phyloP scores from a whole-genome alignment of 164 flowering plant genomes.

The Annona cherimola region DNA sequence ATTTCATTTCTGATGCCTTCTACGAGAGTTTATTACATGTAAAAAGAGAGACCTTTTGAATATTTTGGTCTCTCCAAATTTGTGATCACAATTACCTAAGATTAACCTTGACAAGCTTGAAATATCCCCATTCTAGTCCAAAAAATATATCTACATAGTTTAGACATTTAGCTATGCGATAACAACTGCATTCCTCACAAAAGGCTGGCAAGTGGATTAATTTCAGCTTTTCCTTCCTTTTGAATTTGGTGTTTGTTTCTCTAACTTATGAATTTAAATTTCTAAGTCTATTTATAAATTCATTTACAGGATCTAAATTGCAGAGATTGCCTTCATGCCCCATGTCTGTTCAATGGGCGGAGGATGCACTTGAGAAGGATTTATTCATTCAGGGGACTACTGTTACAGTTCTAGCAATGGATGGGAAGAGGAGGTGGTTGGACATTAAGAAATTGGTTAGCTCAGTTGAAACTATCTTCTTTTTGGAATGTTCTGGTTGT shows the following conservation, averaged over 20 bases:
- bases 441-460: conserved; percentile 88
- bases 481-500: background rate
- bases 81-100: too few species aligned
- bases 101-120: too few species aligned
- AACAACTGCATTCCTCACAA: too few species aligned
- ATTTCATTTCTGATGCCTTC: too few species aligned
- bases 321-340: conserved; percentile 49
- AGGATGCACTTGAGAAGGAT: conserved; percentile 84
- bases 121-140: too few species aligned
- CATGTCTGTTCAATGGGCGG: conserved; percentile 58
- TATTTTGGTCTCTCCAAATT: too few species aligned
- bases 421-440: conserved; percentile 97
- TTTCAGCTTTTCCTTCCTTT: background rate
- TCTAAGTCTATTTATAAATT: background rate
- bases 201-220: too few species aligned
- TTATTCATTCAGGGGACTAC: conserved; percentile 64
- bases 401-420: conserved; percentile 92
- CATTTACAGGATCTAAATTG: conserved; percentile 46
- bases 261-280: background rate
- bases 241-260: background rate
- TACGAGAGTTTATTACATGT: too few species aligned
- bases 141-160: too few species aligned
- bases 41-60: too few species aligned
- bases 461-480: conserved; percentile 6
- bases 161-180: too few species aligned